Base-by-base conservation (phyloP, 495 filamentous ascomycete genomes). In the Neurospora pannonica region DNA sequence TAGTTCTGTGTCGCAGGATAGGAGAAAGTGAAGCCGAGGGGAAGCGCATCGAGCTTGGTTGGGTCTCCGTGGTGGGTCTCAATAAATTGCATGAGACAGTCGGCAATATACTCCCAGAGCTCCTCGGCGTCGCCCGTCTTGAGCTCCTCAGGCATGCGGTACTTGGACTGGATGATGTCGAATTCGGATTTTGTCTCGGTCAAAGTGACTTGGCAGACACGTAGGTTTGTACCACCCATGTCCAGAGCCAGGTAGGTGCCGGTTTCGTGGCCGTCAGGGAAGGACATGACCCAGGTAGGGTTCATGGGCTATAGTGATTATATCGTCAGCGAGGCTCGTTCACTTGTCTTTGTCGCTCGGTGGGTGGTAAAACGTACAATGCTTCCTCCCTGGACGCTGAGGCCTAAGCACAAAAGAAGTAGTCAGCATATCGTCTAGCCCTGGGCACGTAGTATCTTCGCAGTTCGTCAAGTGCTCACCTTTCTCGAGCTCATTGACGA, bases 111-210 rank as follows among this genome's bases (percentile, higher is more conserved):
- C 79, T 94, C 94, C 94, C 95, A 99, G 28, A 99, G 89, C 83
- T 98, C 94, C 48, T 97, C 95, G 8, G 92, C 89, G 39, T 91
- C 90, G 76, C 96, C 97, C 7, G 91, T 93, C 86, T 94, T 97
- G 71, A 99, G 88, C 84, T 97, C 96, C 82, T 97, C 94, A 31
- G 96, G 96, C 89, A 99, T 94, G 67, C 92, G 90, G 83, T 99
- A 99, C 83, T 99, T 99, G 76, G 95, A 98, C 85, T 99, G 96
- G 77, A 95, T 97, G 79, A 99, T 99, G 79, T 99, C 96, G 84
- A 98, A 99, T 81, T 95, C 94, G 69, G 96, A 97, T 86, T 94
- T 93, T 82, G 93, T 89, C 72, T 97, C 90, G 31, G 93, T 93
- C 80, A 99, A 85, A 75, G 90, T 93, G 80, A 99, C 95, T 82